Percentiles rank a stretch among this genome's conserved stretches.
These are phyloP conservation scores for Calonectria pseudoturangicola DNA, from an alignment of 2,329 filamentous ascomycete genomes.

Conservation along the genomic window DNA sequence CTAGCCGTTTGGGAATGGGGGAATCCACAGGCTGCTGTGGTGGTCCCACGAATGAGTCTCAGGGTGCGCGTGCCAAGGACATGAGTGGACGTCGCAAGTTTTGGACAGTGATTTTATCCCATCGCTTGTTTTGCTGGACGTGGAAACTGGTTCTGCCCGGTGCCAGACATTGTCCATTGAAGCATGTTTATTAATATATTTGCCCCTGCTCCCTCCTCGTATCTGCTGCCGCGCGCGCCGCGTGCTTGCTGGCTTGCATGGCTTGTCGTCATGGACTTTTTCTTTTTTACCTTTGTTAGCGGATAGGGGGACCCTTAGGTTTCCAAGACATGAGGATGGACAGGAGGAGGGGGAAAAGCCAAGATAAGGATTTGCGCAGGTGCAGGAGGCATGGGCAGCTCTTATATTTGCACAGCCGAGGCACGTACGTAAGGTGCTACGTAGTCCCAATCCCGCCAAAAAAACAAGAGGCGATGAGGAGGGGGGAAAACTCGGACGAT, in stretches of 20 bases:
- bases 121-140: slow-evolving; percentile 4
- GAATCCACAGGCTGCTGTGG: slow-evolving; percentile 9
- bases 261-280: not conserved
- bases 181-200: slow-evolving; percentile 15
- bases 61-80: slow-evolving; percentile 3
- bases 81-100: slow-evolving; percentile 1
- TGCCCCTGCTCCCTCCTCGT: not conserved
- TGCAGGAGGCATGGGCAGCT: slow-evolving; percentile 4
- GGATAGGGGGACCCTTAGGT: slow-evolving; percentile 12
- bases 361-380: slow-evolving; percentile 18
- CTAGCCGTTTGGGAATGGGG: slow-evolving; percentile 14
- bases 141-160: not conserved
- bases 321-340: slow-evolving; percentile 20
- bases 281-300: slow-evolving; percentile 3
- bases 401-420: slow-evolving; percentile 25
- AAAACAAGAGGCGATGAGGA: not conserved
- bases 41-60: slow-evolving; percentile 16
- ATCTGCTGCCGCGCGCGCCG: slow-evolving; percentile 17
- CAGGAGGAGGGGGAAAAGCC: not conserved
- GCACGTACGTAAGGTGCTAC: slow-evolving; percentile 18
- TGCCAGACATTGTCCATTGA: not conserved
- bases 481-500: slow-evolving; percentile 23
- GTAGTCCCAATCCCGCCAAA: slow-evolving; percentile 9
- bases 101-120: not conserved
- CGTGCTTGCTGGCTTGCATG: slow-evolving; percentile 3